These are phyloP conservation scores for Termitomyces sp. DNA, from an alignment of 768 basidiomycete genomes.

Conservation along the genomic window DNA sequence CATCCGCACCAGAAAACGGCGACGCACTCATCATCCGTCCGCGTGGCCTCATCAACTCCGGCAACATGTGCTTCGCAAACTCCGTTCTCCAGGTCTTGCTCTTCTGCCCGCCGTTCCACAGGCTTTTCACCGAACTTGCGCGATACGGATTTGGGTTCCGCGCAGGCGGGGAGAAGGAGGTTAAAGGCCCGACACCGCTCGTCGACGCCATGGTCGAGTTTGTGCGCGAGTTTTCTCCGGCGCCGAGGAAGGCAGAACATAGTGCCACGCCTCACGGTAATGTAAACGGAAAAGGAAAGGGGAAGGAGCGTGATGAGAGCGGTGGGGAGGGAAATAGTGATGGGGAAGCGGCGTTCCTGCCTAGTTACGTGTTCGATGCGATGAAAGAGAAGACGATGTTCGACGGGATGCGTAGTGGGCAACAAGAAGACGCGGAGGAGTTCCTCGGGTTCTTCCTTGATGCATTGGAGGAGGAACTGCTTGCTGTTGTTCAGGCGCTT, in stretches of 20 bases:
- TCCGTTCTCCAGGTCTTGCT: slow-evolving; percentile 88
- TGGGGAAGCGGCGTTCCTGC: slow-evolving; percentile 71
- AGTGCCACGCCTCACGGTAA: slow-evolving; percentile 37
- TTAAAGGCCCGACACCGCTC: slow-evolving; percentile 42
- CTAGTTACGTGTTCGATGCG: slow-evolving; percentile 85
- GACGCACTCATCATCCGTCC: slow-evolving; percentile 41
- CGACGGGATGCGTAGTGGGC: slow-evolving; percentile 89
- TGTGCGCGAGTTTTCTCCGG: slow-evolving; percentile 66
- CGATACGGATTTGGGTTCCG: slow-evolving; percentile 34
- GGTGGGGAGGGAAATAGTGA: slow-evolving; percentile 45
- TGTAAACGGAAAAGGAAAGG: slow-evolving; percentile 35
- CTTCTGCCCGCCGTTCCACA: slow-evolving; percentile 85
- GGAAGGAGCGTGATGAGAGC: slow-evolving; percentile 21
- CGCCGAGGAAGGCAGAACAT: slow-evolving; percentile 20
- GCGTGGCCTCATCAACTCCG: slow-evolving; percentile 87
- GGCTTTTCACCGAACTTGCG: slow-evolving; percentile 70
- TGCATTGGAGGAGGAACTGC: slow-evolving; percentile 88
- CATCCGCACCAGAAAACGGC: slow-evolving; percentile 21
- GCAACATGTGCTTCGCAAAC: slow-evolving; percentile 98
- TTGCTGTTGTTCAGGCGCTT: slow-evolving; percentile 49
- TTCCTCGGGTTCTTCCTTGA: slow-evolving; percentile 98
- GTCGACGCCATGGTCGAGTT: slow-evolving; percentile 72
- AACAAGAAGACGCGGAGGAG: slow-evolving; percentile 98
- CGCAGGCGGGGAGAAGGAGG: slow-evolving; percentile 24
- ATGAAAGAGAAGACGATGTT: slow-evolving; percentile 93